Base-by-base conservation (phyloP, 176 grass and related monocot genomes). In the Aegilops sharonensis region DNA sequence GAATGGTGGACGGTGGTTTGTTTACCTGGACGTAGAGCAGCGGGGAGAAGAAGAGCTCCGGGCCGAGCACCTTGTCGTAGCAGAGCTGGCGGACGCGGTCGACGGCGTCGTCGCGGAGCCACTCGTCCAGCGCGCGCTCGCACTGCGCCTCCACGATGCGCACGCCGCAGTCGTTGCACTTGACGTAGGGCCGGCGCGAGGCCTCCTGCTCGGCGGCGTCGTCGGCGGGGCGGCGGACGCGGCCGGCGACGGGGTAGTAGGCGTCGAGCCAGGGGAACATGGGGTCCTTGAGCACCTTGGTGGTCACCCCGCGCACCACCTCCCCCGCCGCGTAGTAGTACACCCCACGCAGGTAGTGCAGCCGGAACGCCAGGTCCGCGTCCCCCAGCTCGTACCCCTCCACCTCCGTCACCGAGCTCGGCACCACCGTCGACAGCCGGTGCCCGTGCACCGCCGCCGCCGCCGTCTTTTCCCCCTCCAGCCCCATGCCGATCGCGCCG, bases 161-260 rank as follows among this genome's bases (percentile, higher is more conserved):
- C 8, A 99, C 92, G 63, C 97, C 97, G 45, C 87, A 99, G 86
- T 99, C 97, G 35, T 99, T 99, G 79, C 92, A 98, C 87, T 95
- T 98, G 76, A 98, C 86, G 81, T 88, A 92, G 0, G 93, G 93
- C 7, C 89, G 64, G 3, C 84, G 82, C 10, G 68, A 59, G 12
- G 6, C 61, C 1, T 6, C 68, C 1, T 15, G 39, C 39, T 74
- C 67, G 31, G 15, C 25, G 13, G 29, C 31, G 36, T 17, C 73
- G 14, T 43, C 90, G 6, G 61, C 90, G 60, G 47, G 69, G 78
- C 78, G 81, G 73, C 95, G 78, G 39, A 97, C 87, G 77, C 95
- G 90, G 54, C 95, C 95, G 31, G 87, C 88, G 56, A 93, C 70
- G 73, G 90, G 78, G 84, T 81, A 93, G 78, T 89, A 86, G 20